A percentile compares a stretch with the other conserved stretches of the same genome.
These are phyloP conservation scores for Pseudovirgaria hyperparasitica DNA, from an alignment of 2,329 filamentous ascomycete species.

Conservation along the genomic window DNA sequence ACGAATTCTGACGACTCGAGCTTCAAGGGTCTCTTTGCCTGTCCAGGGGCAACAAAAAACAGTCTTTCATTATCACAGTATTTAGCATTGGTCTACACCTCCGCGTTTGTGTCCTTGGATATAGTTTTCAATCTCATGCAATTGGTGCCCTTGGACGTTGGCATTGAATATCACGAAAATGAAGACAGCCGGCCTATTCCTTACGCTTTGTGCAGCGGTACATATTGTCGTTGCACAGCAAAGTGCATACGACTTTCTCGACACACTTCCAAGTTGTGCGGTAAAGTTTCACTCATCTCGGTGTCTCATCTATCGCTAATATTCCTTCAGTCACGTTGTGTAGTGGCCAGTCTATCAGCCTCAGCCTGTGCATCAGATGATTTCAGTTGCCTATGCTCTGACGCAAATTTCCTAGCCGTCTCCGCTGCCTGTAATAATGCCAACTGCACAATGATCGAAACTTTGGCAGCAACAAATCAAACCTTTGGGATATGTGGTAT, in stretches of 20 bases:
- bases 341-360: constrained; percentile 8
- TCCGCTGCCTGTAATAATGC: constrained; percentile 13
- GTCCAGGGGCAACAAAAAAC: too few species aligned
- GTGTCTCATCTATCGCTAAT: too few species aligned
- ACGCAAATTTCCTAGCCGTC: constrained; percentile 11
- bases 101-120: too few species aligned
- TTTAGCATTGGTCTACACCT: too few species aligned
- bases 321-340: constrained; percentile 10
- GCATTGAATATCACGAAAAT: too few species aligned
- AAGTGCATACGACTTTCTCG: constrained; percentile 8
- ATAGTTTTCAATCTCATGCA: too few species aligned
- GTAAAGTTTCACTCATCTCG: constrained; percentile 1
- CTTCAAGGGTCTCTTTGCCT: too few species aligned
- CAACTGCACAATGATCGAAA: constrained; percentile 17
- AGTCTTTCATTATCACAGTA: too few species aligned
- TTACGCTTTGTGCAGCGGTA: constrained; percentile 2
- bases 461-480: constrained; percentile 11
- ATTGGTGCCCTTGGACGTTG: too few species aligned
- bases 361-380: constrained; percentile 13
- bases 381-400: constrained; percentile 15
- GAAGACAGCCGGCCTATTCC: constrained; percentile 4
- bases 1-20: too few species aligned
- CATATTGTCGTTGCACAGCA: constrained; percentile 8
- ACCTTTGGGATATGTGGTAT: constrained; percentile 15
- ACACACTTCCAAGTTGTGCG: constrained; percentile 8